Base-by-base conservation (phyloP, 805 yeast species). In the Nakazawaea molendinolei region DNA sequence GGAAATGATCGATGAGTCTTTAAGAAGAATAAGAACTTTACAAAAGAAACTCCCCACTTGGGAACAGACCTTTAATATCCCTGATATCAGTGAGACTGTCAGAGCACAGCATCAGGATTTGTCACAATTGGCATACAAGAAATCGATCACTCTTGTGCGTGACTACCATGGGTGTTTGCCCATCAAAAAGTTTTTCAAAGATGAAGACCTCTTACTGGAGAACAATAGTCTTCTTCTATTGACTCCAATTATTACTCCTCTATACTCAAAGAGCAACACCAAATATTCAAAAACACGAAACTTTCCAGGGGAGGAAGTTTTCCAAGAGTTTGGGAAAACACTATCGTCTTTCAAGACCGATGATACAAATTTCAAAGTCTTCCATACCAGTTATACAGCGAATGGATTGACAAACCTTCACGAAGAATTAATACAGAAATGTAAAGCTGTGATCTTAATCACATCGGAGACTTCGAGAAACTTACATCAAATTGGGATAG, bases 381-480 rank as follows among this genome's bases (percentile, higher is more conserved):
- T 67, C 8, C 82, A 76, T 48, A 70, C 79, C 1, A 67, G 77
- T 2, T 76, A 76, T 45, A 73, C 80, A 0, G 79, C 69, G 5
- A 67, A 70, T 42, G 76, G 76, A 3, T 56, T 76, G 19, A 70
- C 78, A n/a, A 56, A 65, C 12, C 51, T 70, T 24, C 81, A 76
- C 45, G 81, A 75, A 47, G 55, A 61, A 20, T 58, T 74, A 34
- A 71, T 75, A 19, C 75, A 70, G 33, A 58, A 63, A 32, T 61
- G 76, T 5, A 68, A 69, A 37, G 67, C 71, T 6, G 71, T 71
- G n/a, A 63, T 71, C 13, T 62, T 71, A 8, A 58, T 75, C 22
- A 71, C 79, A 8, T 71, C 79, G 4, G 80, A 75, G 44, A 77
- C 79, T 8, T 57, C 71, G 20, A 55, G 79, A 39, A 74, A 76